A percentile compares a stretch with the other conserved stretches of the same genome.
Evolutionary conservation across 768 basidiomycete genomes (phyloP).

Genomic region (Collybiopsis confluens): DNA sequence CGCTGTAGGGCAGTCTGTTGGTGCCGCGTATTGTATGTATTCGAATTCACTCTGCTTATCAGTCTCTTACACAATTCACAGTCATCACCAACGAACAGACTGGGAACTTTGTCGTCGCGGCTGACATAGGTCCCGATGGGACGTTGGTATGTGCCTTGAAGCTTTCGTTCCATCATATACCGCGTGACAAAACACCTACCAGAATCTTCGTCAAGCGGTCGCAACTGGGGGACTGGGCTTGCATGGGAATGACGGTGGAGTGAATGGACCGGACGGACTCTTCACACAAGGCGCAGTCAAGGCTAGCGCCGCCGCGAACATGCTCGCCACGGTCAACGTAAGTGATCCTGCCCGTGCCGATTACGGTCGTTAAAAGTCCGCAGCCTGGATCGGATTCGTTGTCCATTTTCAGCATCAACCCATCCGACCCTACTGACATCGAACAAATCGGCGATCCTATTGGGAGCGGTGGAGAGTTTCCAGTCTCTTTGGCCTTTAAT

Average conservation of each 20-base stretch:
- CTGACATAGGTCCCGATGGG: conserved; percentile 26
- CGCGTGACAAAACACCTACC: neutral
- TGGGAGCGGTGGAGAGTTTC: conserved; percentile 34
- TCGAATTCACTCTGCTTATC: neutral
- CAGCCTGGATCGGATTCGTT: conserved; percentile 37
- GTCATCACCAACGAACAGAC: conserved; percentile 32
- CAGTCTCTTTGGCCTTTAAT: conserved; percentile 31
- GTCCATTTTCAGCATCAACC: conserved; percentile 30
- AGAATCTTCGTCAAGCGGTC: conserved; percentile 14
- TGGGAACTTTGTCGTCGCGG: conserved; percentile 28
- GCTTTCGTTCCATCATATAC: neutral
- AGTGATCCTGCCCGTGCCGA: neutral
- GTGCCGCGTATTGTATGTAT: conserved; percentile 21
- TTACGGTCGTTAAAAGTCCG: neutral
- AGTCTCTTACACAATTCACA: conserved; percentile 9
- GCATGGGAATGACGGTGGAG: conserved; percentile 16
- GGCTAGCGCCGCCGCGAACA: conserved; percentile 11
- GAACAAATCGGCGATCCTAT: conserved; percentile 28
- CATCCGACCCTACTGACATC: conserved; percentile 24
- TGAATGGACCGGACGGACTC: conserved; percentile 19
- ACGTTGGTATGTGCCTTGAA: conserved; percentile 17
- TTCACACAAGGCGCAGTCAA: conserved; percentile 23
- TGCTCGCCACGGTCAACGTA: conserved; percentile 20
- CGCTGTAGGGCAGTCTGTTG: conserved; percentile 1
- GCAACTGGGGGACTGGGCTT: conserved; percentile 17